These are phyloP conservation scores for Boletus pseudo-olivaceus DNA, from an alignment of 768 basidiomycete species.

Conservation along the genomic window DNA sequence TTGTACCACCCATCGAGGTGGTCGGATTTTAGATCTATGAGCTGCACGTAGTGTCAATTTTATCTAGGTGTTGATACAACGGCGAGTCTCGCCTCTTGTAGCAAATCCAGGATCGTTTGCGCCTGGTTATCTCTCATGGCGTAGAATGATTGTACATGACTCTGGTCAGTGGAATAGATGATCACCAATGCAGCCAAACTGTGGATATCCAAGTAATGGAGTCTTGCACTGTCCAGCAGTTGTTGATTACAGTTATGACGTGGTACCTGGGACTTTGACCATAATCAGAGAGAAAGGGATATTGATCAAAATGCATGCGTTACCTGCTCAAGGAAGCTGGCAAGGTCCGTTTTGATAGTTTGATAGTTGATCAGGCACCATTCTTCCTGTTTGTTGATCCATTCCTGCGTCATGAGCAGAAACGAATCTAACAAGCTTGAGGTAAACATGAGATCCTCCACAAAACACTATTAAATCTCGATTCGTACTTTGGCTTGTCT, in stretches of 20 bases:
- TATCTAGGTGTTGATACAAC: not conserved
- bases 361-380: slow-evolving; percentile 27
- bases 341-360: slow-evolving; percentile 14
- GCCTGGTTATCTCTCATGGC: slow-evolving; percentile 21
- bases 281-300: not conserved
- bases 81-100: slow-evolving; percentile 18
- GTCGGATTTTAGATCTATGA: slow-evolving; percentile 23
- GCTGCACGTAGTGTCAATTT: slow-evolving; percentile 8
- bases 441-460: not conserved
- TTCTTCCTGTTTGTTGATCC: slow-evolving; percentile 16
- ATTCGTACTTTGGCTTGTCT: slow-evolving; percentile 15
- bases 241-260: slow-evolving; percentile 22
- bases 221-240: slow-evolving; percentile 5
- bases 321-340: slow-evolving; percentile 13
- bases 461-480: not conserved
- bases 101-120: slow-evolving; percentile 24
- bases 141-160: slow-evolving; percentile 17
- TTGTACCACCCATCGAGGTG: slow-evolving; percentile 26
- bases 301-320: not conserved
- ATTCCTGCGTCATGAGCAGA: slow-evolving; percentile 12
- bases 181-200: slow-evolving; percentile 22
- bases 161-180: slow-evolving; percentile 18
- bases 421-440: slow-evolving; percentile 20
- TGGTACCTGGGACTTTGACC: slow-evolving; percentile 13
- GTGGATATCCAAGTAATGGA: slow-evolving; percentile 23